Evolutionary conservation across 768 basidiomycete species (phyloP), one percentile per base, ranked within the genome.

Genomic region (Harrya chromipes): DNA sequence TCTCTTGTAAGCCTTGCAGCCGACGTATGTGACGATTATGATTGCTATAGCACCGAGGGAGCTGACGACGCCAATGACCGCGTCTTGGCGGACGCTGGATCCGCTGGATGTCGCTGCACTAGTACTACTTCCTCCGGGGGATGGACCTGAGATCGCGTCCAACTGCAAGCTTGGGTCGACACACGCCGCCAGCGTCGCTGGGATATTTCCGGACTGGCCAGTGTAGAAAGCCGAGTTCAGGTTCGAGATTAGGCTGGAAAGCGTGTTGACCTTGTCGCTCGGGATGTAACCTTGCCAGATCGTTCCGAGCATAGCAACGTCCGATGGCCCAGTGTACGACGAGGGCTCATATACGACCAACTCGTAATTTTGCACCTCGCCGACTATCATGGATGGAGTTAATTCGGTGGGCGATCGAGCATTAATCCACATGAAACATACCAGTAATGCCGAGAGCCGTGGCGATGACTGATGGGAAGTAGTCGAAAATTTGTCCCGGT

Each of bases 51-150:
- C 87, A 12, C 92, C 92, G 17, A 95, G 78, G 3, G 87, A 83
- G 35, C 80, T 83, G 54, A 92, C 88, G 4, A 95, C 91, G 19
- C 94, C 94, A 53, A 97, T 94, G 63, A 95, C 93, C 21, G 90
- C 90, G 56, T 94, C 83, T 61, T 87, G 80, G 12, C 90, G 77
- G 14, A 76, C 72, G 19, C 55, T 53, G 14, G 72, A 65, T 21
- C 63, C 66, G 24, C 59, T 69, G 14, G 60, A 60, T 2, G 48
- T 46, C 1, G 64, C 58, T 4, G 57, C 58, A 17, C 55, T 59
- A 10, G 44, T 46, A 33, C 54, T 58, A 13, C 50, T 49, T 23
- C 53, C 56, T 33, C 62, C 67, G 12, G 61, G 47, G 6, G 70
- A 58, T 9, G 79, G 73, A 40, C 73, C 71, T 0, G 74, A 37